Evolutionary conservation across 2,329 filamentous ascomycete species (phyloP), one percentile per base, ranked within the genome.

Genomic region (Cytospora mali): DNA sequence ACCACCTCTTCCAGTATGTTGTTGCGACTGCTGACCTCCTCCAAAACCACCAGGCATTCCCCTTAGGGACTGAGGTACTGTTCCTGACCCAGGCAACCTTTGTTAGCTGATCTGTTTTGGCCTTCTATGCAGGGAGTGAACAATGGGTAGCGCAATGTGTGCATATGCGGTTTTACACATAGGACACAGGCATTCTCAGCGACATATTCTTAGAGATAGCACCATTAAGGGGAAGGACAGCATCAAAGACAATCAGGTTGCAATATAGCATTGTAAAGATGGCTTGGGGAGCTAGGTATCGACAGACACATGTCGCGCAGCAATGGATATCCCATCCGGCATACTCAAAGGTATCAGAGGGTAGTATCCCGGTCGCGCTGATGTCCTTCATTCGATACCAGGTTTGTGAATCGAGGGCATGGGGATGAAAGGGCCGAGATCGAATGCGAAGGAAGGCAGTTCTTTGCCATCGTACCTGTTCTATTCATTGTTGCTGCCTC

Each of bases 41-140:
- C 80, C 81, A 73, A 87, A 88, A 66, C 82, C 83, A 69, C 80
- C 80, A 59, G 85, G 85, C 76, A 88, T 81, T 70, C 84, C 84
- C 69, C 86, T 83, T 69, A 88, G 74, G 71, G 84, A 79, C 76
- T 87, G 86, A 69, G 84, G 85, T 77, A 84, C 81, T 71, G 83
- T 80, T 76, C 83, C 83, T 86, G 73, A 25, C 57, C 56, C 51
- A 42, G 39, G 48, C 14, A 21, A 46, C 13, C 54, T 52, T 62
- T 57, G 61, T 65, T 61, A 65, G 64, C 61, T 39, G 18, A 54
- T 49, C 21, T 60, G 50, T 48, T 33, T 54, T 60, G 58, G 29
- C 50, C 21, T 27, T 54, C 4, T 11, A 33, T 27, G 58, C 11
- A 35, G 2, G n/a, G 23, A 35, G n/a, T 6, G 51, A 23, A 23